A percentile compares a stretch with the other conserved stretches of the same genome.
Conservation (phyloP, 2,329 filamentous ascomycete genomes). For the Remersonia thermophila region DNA sequence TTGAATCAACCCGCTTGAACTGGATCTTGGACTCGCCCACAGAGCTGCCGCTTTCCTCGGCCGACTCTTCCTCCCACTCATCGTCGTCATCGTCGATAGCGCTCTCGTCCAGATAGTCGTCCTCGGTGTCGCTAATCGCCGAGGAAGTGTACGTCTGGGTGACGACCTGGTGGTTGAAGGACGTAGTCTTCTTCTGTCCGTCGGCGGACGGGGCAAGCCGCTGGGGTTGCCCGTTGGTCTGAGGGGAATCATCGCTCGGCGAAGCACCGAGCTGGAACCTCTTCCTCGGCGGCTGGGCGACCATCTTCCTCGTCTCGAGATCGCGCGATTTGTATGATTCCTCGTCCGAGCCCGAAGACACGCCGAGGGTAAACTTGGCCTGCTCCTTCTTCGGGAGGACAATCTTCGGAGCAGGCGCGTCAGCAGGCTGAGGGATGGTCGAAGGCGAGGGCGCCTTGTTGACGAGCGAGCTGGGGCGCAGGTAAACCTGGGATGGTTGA, state of each 20-base stretch:
- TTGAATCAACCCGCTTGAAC: slow-evolving; percentile 87
- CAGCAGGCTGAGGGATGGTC: slow-evolving; percentile 49
- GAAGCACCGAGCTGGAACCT: slow-evolving; percentile 44
- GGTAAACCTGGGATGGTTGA: slow-evolving; percentile 35
- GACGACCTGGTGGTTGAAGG: slow-evolving; percentile 66
- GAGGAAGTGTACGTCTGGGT: slow-evolving; percentile 50
- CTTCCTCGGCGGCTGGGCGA: slow-evolving; percentile 23
- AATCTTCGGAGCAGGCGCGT: slow-evolving; percentile 48
- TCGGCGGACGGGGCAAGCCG: slow-evolving; percentile 29
- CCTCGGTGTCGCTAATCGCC: slow-evolving; percentile 33
- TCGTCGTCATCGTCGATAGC: slow-evolving; percentile 50
- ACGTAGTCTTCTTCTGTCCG: slow-evolving; percentile 60
- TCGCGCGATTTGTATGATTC: slow-evolving; percentile 55
- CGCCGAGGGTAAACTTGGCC: slow-evolving; percentile 60
- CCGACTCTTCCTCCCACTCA: slow-evolving; percentile 55
- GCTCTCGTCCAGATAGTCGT: slow-evolving; percentile 44
- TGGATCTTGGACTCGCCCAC: slow-evolving; percentile 68
- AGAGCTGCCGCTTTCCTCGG: slow-evolving; percentile 70
- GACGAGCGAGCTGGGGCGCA: slow-evolving; percentile 35
- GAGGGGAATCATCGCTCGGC: slow-evolving; percentile 67
- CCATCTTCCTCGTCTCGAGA: slow-evolving; percentile 31
- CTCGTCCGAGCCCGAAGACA: slow-evolving; percentile 63
- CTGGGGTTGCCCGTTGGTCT: slow-evolving; percentile 37
- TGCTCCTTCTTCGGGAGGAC: slow-evolving; percentile 53
- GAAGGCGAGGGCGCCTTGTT: slow-evolving; percentile 37